phyloP scores from a whole-genome alignment of 2,329 filamentous ascomycete species.

The Magnaporthiopsis incrustans region DNA sequence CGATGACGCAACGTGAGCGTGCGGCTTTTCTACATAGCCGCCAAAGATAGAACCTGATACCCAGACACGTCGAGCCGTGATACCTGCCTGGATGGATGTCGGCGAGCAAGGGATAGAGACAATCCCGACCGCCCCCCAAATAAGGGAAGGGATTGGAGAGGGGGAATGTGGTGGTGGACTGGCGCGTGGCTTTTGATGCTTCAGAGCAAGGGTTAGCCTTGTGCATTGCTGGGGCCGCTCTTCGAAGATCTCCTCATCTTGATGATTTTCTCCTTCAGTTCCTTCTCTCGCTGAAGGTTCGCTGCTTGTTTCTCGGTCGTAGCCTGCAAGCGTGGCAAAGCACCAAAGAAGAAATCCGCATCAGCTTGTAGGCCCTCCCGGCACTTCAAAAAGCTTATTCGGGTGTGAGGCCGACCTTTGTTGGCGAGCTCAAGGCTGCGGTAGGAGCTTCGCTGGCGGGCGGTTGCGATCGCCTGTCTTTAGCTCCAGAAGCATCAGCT shows the following conservation, averaged over 20 bases:
- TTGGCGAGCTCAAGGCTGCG: constrained; percentile 14
- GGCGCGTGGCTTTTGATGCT: neutral
- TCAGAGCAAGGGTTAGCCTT: constrained; percentile 32
- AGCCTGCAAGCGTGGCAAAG: constrained; percentile 13
- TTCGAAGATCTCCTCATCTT: constrained; percentile 44
- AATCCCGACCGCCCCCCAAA: neutral
- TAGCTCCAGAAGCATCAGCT: constrained; percentile 48
- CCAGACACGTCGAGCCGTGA: neutral
- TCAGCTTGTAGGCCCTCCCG: constrained; percentile 1
- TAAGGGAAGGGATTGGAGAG: neutral
- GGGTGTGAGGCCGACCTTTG: constrained; percentile 19
- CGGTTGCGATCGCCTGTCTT: constrained; percentile 31
- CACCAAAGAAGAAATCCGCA: constrained; percentile 17
- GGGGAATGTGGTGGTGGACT: neutral
- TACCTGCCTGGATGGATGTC: neutral
- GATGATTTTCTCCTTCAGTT: constrained; percentile 46
- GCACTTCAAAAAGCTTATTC: neutral
- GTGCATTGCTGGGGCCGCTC: constrained; percentile 29
- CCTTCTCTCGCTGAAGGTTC: constrained; percentile 39
- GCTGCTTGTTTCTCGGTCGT: constrained; percentile 31
- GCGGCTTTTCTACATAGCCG: neutral
- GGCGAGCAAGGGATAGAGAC: neutral
- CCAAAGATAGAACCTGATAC: neutral
- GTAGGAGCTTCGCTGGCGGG: constrained; percentile 18
- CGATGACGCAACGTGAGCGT: neutral